Percentiles rank a stretch among this genome's conserved stretches.
These are phyloP conservation scores for Fusarium foetens DNA, from an alignment of 2,329 filamentous ascomycete species.

Conservation along the genomic window DNA sequence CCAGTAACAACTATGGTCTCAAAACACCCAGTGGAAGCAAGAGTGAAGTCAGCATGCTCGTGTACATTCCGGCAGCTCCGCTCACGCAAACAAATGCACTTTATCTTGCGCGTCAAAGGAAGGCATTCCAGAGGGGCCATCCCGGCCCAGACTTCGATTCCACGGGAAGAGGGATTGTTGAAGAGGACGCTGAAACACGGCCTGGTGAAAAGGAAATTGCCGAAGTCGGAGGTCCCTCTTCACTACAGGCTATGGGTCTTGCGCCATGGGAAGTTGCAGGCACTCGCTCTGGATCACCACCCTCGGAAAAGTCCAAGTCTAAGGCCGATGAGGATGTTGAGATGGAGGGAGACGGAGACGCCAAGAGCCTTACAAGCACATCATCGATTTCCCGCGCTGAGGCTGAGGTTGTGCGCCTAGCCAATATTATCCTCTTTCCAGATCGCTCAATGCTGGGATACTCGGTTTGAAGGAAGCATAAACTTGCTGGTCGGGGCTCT, in stretches of 20 bases:
- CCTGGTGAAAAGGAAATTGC: slow-evolving; percentile 63
- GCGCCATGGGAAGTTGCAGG: slow-evolving; percentile 59
- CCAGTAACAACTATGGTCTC: slow-evolving; percentile 50
- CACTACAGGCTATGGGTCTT: slow-evolving; percentile 67
- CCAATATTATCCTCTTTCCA: slow-evolving; percentile 67
- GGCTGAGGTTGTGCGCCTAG: slow-evolving; percentile 63
- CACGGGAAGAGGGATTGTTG: slow-evolving; percentile 58
- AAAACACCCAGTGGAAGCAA: slow-evolving; percentile 43
- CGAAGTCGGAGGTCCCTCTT: slow-evolving; percentile 60
- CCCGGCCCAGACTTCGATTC: slow-evolving; percentile 67
- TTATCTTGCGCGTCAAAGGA: slow-evolving; percentile 66
- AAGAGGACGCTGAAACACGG: slow-evolving; percentile 61
- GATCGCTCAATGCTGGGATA: slow-evolving; percentile 55
- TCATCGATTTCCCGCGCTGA: slow-evolving; percentile 54
- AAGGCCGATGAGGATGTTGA: slow-evolving; percentile 46
- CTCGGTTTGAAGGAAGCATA: slow-evolving; percentile 36
- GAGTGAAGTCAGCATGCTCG: slow-evolving; percentile 59
- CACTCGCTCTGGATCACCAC: slow-evolving; percentile 45
- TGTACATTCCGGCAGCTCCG: slow-evolving; percentile 65
- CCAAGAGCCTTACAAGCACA: slow-evolving; percentile 42
- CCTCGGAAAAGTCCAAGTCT: slow-evolving; percentile 32
- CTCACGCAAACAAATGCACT: slow-evolving; percentile 68
- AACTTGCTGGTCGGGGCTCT: background rate
- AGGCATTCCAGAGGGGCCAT: slow-evolving; percentile 65
- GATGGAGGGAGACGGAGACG: slow-evolving; percentile 38